Percentiles rank a stretch among this genome's conserved stretches.
These are phyloP conservation scores for Blastomyces parvus DNA, from an alignment of 2,329 filamentous ascomycete genomes.

Conservation along the genomic window DNA sequence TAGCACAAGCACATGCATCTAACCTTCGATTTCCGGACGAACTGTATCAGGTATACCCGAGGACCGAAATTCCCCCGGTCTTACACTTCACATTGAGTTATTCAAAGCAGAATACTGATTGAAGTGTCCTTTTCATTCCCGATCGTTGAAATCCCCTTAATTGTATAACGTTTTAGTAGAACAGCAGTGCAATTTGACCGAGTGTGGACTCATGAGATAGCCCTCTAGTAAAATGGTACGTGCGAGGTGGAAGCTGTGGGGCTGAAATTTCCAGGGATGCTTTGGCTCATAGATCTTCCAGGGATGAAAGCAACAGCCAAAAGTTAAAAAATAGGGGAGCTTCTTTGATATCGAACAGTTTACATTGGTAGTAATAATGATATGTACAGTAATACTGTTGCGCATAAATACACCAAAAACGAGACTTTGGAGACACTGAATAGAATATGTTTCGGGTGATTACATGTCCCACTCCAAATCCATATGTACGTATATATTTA, in stretches of 20 bases:
- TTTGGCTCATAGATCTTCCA: neutral
- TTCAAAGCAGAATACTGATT: neutral
- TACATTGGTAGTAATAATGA: neutral
- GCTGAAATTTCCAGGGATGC: neutral
- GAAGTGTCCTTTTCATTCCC: neutral
- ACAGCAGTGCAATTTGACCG: neutral
- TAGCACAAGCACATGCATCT: neutral
- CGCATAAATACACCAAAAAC: neutral
- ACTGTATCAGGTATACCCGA: neutral
- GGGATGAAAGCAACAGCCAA: neutral
- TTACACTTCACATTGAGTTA: neutral
- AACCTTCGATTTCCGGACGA: no score
- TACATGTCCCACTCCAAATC: neutral
- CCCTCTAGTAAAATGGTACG: neutral
- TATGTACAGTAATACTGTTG: neutral
- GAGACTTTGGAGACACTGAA: neutral
- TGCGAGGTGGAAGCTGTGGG: neutral
- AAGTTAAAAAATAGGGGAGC: neutral
- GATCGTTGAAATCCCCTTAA: neutral
- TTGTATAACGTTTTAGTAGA: neutral
- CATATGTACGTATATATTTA: neutral
- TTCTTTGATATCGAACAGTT: neutral
- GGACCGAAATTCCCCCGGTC: neutral
- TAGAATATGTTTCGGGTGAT: neutral
- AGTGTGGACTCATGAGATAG: neutral